Percentiles rank a stretch among this genome's conserved stretches.
Conservation (phyloP, 768 basidiomycete genomes). For the Roridomyces roridus region DNA sequence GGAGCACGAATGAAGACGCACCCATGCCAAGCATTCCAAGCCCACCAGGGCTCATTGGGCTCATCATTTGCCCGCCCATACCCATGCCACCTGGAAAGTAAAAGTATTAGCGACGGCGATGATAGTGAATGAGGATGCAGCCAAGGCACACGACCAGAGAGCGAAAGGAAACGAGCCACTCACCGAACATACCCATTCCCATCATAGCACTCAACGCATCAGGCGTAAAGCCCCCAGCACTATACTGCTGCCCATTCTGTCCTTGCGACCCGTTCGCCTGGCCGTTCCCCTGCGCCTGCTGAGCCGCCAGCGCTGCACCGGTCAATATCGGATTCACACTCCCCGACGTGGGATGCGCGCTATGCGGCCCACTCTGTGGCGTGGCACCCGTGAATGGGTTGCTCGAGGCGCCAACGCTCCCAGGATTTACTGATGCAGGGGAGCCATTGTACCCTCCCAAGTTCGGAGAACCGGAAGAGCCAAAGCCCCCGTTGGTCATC, state of each 20-base stretch:
- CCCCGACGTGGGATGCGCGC: conserved; percentile 11
- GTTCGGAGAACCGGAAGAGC: not conserved
- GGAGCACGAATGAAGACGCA: too few relatives aligned
- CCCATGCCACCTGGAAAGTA: conserved; percentile 1
- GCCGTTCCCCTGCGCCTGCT: too few relatives aligned
- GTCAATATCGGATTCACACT: conserved; percentile 1
- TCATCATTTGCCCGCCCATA: conserved; percentile 19
- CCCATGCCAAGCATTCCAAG: not conserved
- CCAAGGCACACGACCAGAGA: conserved; percentile 23
- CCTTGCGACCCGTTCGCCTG: too few relatives aligned
- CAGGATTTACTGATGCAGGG: conserved; percentile 17
- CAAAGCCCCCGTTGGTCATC: not conserved
- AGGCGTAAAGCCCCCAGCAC: conserved; percentile 42
- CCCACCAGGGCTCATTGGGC: not conserved
- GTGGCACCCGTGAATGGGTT: conserved; percentile 8
- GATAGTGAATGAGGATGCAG: not conserved
- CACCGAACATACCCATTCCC: conserved; percentile 39
- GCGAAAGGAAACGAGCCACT: conserved; percentile 20
- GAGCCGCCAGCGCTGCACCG: too few relatives aligned
- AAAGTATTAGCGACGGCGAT: not conserved
- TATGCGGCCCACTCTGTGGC: not conserved
- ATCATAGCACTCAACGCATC: conserved; percentile 58
- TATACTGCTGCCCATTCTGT: conserved; percentile 9
- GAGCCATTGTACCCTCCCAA: conserved; percentile 1
- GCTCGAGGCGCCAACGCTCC: not conserved